Conservation (phyloP, 176 grass and related monocot genomes). For the Cenchrus fungigraminus region DNA sequence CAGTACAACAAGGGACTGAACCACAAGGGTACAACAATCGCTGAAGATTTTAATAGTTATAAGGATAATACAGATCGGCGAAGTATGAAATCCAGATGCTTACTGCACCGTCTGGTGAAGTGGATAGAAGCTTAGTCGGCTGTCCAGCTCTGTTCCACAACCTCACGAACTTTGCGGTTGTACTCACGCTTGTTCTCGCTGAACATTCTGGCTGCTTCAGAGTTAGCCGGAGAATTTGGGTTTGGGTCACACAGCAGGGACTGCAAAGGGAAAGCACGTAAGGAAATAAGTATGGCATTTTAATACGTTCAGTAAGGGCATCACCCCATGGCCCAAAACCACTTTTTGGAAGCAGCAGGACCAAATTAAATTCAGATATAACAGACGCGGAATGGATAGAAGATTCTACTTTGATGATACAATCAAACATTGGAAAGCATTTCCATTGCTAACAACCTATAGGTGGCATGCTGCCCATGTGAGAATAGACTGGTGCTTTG, state of each 20-base stretch:
- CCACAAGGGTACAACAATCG: conserved; percentile 33
- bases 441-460: conserved; percentile 3
- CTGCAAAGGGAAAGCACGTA: conserved; percentile 50
- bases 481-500: not conserved
- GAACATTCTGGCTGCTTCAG: conserved; percentile 84
- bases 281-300: not conserved
- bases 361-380: conserved; percentile 1
- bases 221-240: conserved; percentile 91
- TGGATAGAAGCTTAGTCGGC: conserved; percentile 56
- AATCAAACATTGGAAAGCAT: not conserved
- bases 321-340: not conserved
- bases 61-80: conserved; percentile 29
- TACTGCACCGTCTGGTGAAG: conserved; percentile 28
- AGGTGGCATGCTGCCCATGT: conserved; percentile 18
- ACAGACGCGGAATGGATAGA: not conserved
- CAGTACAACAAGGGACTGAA: conserved; percentile 20
- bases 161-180: conserved; percentile 81
- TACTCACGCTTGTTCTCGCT: conserved; percentile 95
- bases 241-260: conserved; percentile 92
- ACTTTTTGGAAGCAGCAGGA: not conserved
- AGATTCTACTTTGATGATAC: not conserved
- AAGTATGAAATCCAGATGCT: conserved; percentile 51
- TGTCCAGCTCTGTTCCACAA: conserved; percentile 97
- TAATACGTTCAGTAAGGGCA: not conserved
- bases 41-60: conserved; percentile 20